Percentiles rank a stretch among this genome's conserved stretches.
Evolutionary conservation across 2,329 filamentous ascomycete species (phyloP).

Genomic region (Coniochaeta ligniaria): DNA sequence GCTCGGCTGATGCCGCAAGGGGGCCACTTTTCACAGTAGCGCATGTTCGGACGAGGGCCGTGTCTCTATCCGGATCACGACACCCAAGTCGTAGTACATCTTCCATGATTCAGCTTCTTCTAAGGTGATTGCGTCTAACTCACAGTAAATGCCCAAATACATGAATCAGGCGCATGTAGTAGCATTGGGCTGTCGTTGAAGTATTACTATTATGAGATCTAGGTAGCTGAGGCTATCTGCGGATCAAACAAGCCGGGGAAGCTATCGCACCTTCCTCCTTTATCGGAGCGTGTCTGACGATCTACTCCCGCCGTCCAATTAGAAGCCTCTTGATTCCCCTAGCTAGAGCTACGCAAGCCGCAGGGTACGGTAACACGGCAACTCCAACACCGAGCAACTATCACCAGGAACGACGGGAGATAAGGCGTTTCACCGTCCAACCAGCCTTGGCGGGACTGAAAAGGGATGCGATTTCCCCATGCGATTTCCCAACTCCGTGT

Average conservation of each 20-base stretch:
- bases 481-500: neutral
- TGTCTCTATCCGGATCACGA: neutral
- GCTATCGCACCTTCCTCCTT: slow-evolving; percentile 1
- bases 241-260: neutral
- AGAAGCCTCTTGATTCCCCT: neutral
- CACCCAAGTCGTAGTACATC: neutral
- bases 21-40: neutral
- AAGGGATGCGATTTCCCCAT: neutral
- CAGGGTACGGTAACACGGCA: neutral
- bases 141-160: neutral
- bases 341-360: neutral
- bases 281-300: slow-evolving; percentile 1
- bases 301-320: neutral
- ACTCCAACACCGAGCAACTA: neutral
- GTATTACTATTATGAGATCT: too few species aligned
- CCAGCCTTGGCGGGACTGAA: neutral
- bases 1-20: neutral
- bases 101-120: too few species aligned
- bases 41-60: too few species aligned
- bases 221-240: neutral
- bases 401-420: neutral
- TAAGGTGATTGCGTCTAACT: too few species aligned
- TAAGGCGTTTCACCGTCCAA: neutral
- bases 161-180: neutral
- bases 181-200: neutral